A percentile compares a stretch with the other conserved stretches of the same genome.
Evolutionary conservation across 2,329 filamentous ascomycete species (phyloP).

Genomic region (Clarireedia homoeocarpa): DNA sequence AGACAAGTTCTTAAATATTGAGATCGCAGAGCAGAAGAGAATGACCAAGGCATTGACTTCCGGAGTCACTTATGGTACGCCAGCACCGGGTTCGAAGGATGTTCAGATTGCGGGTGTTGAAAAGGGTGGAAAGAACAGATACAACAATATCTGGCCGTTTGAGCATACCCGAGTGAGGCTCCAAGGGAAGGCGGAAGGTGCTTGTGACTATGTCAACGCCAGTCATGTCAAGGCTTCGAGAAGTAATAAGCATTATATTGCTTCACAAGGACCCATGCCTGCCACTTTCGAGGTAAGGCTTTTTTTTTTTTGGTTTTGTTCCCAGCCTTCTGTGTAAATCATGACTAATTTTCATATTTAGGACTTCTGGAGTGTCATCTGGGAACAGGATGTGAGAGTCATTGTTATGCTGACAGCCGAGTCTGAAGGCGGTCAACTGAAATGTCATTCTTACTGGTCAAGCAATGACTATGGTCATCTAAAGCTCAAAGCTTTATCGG

Average conservation of each 20-base stretch:
- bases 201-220: constrained; percentile 93
- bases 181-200: constrained; percentile 54
- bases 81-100: constrained; percentile 22
- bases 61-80: constrained; percentile 47
- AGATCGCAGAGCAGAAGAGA: constrained; percentile 78
- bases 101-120: constrained; percentile 87
- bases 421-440: constrained; percentile 84
- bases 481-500: constrained; percentile 67
- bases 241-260: constrained; percentile 90
- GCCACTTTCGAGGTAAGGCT: constrained; percentile 83
- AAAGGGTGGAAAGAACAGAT: constrained; percentile 90
- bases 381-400: constrained; percentile 92
- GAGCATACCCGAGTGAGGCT: constrained; percentile 86
- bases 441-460: constrained; percentile 93
- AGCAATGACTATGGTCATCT: constrained; percentile 70
- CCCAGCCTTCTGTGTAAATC: constrained; percentile 6
- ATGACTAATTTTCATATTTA: constrained; percentile 30
- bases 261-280: constrained; percentile 87
- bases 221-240: constrained; percentile 73
- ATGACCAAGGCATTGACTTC: constrained; percentile 75
- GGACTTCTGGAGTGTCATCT: constrained; percentile 98
- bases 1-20: constrained; percentile 75
- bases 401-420: constrained; percentile 97
- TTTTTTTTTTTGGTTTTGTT: neutral
- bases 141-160: constrained; percentile 96